A percentile compares a stretch with the other conserved stretches of the same genome.
Evolutionary conservation across 73 alveolate species (phyloP).

Genomic region (Paramecium tetraurelia): DNA sequence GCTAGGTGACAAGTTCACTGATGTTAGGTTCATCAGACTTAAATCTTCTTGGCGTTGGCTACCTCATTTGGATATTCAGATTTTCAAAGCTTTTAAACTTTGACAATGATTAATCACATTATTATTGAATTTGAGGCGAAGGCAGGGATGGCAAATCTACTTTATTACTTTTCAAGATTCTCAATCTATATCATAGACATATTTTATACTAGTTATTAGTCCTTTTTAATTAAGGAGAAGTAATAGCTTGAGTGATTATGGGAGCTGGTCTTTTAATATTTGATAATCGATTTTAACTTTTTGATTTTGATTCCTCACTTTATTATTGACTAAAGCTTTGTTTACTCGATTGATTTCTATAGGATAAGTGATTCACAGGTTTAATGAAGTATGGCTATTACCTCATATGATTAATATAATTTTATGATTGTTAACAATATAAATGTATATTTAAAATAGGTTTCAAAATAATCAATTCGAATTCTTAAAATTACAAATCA

Average conservation of each 20-base stretch:
- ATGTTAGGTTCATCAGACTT: slow-evolving; percentile 21
- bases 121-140: background rate
- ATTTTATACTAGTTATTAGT: background rate
- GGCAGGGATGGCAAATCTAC: background rate
- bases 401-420: background rate
- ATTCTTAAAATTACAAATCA: background rate
- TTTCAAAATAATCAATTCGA: background rate
- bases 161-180: background rate
- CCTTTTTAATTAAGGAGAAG: background rate
- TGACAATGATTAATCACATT: slow-evolving; percentile 9
- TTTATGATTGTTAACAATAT: background rate
- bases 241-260: background rate
- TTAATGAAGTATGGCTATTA: slow-evolving; percentile 14
- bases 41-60: slow-evolving; percentile 37
- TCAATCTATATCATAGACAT: background rate
- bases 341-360: background rate
- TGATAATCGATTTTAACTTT: background rate
- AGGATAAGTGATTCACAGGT: background rate
- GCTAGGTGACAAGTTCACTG: background rate
- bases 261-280: background rate
- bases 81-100: slow-evolving; percentile 17
- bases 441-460: background rate
- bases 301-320: background rate
- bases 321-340: slow-evolving; percentile 2
- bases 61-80: background rate